phyloP scores from a whole-genome alignment of 2,329 filamentous ascomycete genomes.

The Emergomyces pasteurianus region DNA sequence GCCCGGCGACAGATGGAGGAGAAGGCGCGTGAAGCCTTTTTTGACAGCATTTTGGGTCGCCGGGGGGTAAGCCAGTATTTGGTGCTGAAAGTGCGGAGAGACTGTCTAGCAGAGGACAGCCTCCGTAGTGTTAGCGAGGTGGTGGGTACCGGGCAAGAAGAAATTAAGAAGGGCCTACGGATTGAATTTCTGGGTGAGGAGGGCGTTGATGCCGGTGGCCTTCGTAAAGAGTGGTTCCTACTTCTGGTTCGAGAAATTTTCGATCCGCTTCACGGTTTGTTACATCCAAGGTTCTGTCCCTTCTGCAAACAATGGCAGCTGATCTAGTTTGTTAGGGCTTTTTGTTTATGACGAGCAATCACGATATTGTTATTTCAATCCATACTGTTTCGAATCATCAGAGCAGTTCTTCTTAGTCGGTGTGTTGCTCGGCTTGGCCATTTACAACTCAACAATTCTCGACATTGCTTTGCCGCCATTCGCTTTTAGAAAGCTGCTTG shows the following conservation, averaged over 20 bases:
- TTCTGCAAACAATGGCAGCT: background rate
- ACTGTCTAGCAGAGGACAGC: conserved; percentile 82
- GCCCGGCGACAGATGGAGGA: conserved; percentile 79
- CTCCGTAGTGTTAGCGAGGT: conserved; percentile 74
- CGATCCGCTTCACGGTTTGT: conserved; percentile 73
- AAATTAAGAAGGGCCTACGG: conserved; percentile 79
- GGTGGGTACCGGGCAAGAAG: conserved; percentile 65
- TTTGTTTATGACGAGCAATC: conserved; percentile 90
- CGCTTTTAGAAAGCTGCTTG: conserved; percentile 75
- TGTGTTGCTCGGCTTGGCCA: conserved; percentile 74
- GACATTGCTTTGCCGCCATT: conserved; percentile 82
- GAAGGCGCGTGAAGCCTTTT: conserved; percentile 80
- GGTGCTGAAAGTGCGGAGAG: conserved; percentile 62
- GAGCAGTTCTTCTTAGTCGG: conserved; percentile 88
- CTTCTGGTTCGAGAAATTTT: conserved; percentile 81
- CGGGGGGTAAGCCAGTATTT: conserved; percentile 66
- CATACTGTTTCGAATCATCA: conserved; percentile 75
- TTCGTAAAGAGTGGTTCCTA: conserved; percentile 91
- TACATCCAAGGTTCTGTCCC: background rate
- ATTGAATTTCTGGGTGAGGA: conserved; percentile 84
- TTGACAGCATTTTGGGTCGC: conserved; percentile 71
- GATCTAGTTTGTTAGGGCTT: conserved; percentile 47
- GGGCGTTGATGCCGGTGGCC: conserved; percentile 77
- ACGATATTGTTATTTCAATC: conserved; percentile 85
- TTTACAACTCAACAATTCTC: conserved; percentile 89